phyloP scores from a whole-genome alignment of 2,329 filamentous ascomycete species.

The Ascosphaera pollenicola region DNA sequence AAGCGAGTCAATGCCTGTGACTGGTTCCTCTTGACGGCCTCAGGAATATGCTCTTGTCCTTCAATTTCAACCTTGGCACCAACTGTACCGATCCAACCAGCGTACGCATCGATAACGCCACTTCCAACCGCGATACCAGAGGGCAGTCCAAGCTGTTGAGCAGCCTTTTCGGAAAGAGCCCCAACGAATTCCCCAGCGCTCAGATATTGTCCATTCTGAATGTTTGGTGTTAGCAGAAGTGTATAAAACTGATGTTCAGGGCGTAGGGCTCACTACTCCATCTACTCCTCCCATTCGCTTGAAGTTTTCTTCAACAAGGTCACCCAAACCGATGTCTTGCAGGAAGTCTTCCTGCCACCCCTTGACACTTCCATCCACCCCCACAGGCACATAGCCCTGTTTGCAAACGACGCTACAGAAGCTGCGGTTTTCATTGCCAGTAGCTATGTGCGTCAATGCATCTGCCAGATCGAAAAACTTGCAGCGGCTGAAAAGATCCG shows the following conservation, averaged over 20 bases:
- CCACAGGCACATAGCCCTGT: constrained; percentile 91
- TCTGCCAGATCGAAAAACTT: constrained; percentile 95
- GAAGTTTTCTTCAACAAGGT: constrained; percentile 68
- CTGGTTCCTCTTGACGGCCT: constrained; percentile 58
- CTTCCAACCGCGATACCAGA: constrained; percentile 81
- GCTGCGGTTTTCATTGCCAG: constrained; percentile 73
- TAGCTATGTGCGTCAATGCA: constrained; percentile 82
- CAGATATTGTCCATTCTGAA: constrained; percentile 70
- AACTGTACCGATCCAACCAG: constrained; percentile 97
- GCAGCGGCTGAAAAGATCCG: constrained; percentile 72
- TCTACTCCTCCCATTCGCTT: constrained; percentile 86
- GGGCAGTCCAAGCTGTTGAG: constrained; percentile 60
- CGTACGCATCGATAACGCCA: constrained; percentile 95
- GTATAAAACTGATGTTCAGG: not conserved
- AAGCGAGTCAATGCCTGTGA: constrained; percentile 80
- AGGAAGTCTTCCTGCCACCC: constrained; percentile 97
- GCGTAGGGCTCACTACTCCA: constrained; percentile 54
- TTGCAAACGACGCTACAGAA: constrained; percentile 96
- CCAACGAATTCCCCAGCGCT: constrained; percentile 87
- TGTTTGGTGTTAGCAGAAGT: constrained; percentile 2
- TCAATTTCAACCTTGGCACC: constrained; percentile 74
- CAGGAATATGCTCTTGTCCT: constrained; percentile 42
- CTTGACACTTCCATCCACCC: constrained; percentile 89
- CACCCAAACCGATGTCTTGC: constrained; percentile 61
- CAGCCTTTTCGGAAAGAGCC: constrained; percentile 61